These are phyloP conservation scores for Brettanomyces naardenensis DNA, from an alignment of 805 yeast species.

Conservation along the genomic window DNA sequence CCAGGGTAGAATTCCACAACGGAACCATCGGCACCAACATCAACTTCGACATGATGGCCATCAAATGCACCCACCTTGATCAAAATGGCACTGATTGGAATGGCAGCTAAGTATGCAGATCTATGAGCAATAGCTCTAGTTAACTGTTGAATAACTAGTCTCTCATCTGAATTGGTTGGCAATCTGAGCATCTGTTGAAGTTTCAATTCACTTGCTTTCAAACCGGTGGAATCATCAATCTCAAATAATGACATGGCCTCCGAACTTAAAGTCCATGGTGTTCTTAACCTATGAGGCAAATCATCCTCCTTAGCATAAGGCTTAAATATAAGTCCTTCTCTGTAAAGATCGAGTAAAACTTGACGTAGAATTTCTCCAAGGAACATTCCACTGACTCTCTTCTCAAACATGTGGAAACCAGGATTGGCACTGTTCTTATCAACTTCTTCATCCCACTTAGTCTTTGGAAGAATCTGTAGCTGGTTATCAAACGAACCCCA, in stretches of 20 bases:
- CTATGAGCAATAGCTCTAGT: slow-evolving; percentile 78
- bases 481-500: slow-evolving; percentile 97
- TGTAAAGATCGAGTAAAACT: slow-evolving; percentile 59
- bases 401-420: slow-evolving; percentile 88
- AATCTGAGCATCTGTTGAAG: slow-evolving; percentile 59
- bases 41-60: slow-evolving; percentile 63
- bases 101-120: slow-evolving; percentile 85
- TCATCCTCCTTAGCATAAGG: slow-evolving; percentile 37
- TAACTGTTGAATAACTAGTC: slow-evolving; percentile 61
- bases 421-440: slow-evolving; percentile 72
- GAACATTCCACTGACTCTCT: slow-evolving; percentile 87
- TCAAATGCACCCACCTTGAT: slow-evolving; percentile 60
- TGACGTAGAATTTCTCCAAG: slow-evolving; percentile 84
- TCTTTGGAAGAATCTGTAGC: slow-evolving; percentile 63
- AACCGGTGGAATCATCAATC: slow-evolving; percentile 70
- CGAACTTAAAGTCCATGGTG: slow-evolving; percentile 72
- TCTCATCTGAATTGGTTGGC: slow-evolving; percentile 64
- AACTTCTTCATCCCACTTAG: slow-evolving; percentile 66
- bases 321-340: slow-evolving; percentile 47
- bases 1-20: slow-evolving; percentile 93
- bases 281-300: slow-evolving; percentile 56
- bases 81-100: slow-evolving; percentile 80
- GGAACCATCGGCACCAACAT: slow-evolving; percentile 93
- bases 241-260: slow-evolving; percentile 83
- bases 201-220: slow-evolving; percentile 62